These are phyloP conservation scores for Starmerella stellata DNA, from an alignment of 805 yeast species.

Conservation along the genomic window DNA sequence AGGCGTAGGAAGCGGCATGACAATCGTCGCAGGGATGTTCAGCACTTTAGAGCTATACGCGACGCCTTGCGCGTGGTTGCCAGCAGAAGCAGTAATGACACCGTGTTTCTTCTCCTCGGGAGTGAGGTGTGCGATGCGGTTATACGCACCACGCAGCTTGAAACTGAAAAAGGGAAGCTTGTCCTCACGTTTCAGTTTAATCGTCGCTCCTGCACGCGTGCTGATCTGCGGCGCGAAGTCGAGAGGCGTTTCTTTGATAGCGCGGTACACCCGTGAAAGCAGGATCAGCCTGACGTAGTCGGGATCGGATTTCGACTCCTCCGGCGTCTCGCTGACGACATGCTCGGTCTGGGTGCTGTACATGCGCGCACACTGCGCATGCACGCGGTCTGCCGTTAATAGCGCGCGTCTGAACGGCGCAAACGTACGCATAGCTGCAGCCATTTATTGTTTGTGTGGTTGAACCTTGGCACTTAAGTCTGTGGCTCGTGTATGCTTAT, in stretches of 20 bases:
- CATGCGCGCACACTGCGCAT: too few species aligned
- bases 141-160: constrained; percentile 93
- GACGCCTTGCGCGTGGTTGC: constrained; percentile 98
- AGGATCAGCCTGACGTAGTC: constrained; percentile 81
- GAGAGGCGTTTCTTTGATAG: constrained; percentile 76
- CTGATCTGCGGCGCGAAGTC: constrained; percentile 58
- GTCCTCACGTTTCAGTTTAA: constrained; percentile 78
- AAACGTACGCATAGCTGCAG: too few species aligned
- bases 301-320: too few species aligned
- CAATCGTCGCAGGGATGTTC: constrained; percentile 85
- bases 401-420: too few species aligned
- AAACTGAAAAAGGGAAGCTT: constrained; percentile 86
- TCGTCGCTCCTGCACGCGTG: constrained; percentile 54
- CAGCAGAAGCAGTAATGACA: constrained; percentile 96
- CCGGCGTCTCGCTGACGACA: too few species aligned
- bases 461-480: too few species aligned
- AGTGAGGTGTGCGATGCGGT: constrained; percentile 75
- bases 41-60: constrained; percentile 76
- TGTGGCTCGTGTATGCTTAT: too few species aligned
- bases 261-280: constrained; percentile 89
- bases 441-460: too few species aligned
- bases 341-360: too few species aligned
- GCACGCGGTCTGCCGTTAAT: too few species aligned
- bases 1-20: constrained; percentile 96
- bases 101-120: constrained; percentile 50